These are phyloP conservation scores for Limonium bicolor DNA, from an alignment of 148 eudicot genomes.

Conservation along the genomic window DNA sequence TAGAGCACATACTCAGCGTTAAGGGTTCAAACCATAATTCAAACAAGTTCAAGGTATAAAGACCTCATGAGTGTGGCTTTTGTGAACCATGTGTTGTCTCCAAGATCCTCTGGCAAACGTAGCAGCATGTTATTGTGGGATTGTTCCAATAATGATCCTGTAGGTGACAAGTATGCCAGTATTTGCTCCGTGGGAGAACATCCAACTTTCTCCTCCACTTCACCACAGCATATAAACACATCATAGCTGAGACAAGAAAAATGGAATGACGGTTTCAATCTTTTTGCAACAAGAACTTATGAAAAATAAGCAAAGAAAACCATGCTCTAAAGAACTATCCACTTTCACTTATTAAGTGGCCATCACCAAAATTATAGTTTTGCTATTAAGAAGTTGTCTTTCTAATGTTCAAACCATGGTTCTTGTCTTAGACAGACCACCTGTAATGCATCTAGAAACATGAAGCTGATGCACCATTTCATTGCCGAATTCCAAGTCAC, in stretches of 20 bases:
- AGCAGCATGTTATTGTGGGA: slow-evolving; percentile 40
- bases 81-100: slow-evolving; percentile 43
- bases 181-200: slow-evolving; percentile 53
- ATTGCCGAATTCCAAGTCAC: no score
- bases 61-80: slow-evolving; percentile 65
- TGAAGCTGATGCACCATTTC: no score
- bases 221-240: slow-evolving; percentile 32
- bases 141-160: no score
- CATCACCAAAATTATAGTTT: not conserved
- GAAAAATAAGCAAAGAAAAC: not conserved
- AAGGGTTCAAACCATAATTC: no score
- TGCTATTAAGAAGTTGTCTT: not conserved
- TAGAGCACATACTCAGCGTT: no score
- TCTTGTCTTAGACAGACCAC: no score
- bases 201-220: slow-evolving; percentile 35
- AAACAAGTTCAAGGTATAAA: slow-evolving; percentile 4
- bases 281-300: no score
- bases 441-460: no score
- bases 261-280: no score
- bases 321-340: no score
- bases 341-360: no score
- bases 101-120: slow-evolving; percentile 20
- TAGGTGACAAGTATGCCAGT: slow-evolving; percentile 31
- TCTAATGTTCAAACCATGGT: not conserved
- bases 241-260: slow-evolving; percentile 49